phyloP scores from a whole-genome alignment of 352 stramenopile genomes.

The Globisporangium solare region DNA sequence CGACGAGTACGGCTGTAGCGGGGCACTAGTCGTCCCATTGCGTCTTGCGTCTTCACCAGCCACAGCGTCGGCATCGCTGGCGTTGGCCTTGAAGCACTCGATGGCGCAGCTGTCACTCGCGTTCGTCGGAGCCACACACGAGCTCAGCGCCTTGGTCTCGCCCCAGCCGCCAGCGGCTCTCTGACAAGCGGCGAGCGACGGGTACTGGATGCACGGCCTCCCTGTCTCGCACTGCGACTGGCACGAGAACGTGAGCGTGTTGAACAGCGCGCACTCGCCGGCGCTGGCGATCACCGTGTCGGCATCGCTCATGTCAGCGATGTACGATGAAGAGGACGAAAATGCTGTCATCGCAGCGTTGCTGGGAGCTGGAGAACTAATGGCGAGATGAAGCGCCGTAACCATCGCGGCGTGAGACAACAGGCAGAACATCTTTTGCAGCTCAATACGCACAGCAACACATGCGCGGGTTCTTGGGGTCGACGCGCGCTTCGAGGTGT shows the following conservation, averaged over 20 bases:
- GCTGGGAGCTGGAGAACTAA: too few relatives aligned
- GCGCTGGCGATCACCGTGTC: not conserved
- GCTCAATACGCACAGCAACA: too few relatives aligned
- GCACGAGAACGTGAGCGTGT: constrained; percentile 16
- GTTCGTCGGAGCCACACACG: not conserved
- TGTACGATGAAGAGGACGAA: not conserved
- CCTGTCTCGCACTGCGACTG: not conserved
- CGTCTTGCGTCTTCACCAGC: not conserved
- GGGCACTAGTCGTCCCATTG: not conserved
- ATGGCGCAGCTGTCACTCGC: not conserved
- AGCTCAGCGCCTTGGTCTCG: constrained; percentile 7
- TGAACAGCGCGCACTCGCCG: constrained; percentile 6
- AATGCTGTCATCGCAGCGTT: not conserved
- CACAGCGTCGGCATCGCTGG: not conserved
- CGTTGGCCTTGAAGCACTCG: constrained; percentile 14
- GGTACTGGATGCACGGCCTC: constrained; percentile 11
- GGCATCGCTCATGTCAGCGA: not conserved
- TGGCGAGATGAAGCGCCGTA: not conserved
- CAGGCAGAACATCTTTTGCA: too few relatives aligned
- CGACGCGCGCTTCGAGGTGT: too few relatives aligned
- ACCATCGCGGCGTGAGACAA: not conserved
- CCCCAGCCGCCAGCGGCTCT: not conserved
- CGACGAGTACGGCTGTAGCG: not conserved
- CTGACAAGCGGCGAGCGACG: constrained; percentile 2
- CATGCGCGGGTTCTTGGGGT: too few relatives aligned